These are phyloP conservation scores for Amoeboaphelidium occidentale DNA, from an alignment of 371 early-diverging fungal species.

Conservation along the genomic window DNA sequence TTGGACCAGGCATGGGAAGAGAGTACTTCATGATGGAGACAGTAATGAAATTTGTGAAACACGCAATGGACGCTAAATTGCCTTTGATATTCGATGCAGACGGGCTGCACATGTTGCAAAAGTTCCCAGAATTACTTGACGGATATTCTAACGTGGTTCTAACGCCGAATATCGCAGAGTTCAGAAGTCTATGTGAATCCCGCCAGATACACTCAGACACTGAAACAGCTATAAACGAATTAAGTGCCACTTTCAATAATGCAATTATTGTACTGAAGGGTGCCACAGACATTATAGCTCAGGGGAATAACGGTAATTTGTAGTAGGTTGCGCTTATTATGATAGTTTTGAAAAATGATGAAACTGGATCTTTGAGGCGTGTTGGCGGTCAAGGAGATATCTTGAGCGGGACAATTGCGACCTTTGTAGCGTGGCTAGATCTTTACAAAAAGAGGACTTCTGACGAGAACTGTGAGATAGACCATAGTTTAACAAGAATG, in stretches of 20 bases:
- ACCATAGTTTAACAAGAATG: neutral
- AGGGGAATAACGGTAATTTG: conserved; percentile 32
- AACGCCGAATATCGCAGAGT: conserved; percentile 80
- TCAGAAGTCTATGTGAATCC: conserved; percentile 40
- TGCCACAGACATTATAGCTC: conserved; percentile 40
- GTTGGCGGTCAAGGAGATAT: conserved; percentile 97
- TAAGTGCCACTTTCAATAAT: conserved; percentile 6
- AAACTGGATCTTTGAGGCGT: conserved; percentile 66
- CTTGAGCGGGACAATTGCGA: conserved; percentile 59
- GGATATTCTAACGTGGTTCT: conserved; percentile 50
- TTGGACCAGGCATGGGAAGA: conserved; percentile 78
- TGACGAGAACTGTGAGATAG: neutral
- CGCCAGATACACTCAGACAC: conserved; percentile 17
- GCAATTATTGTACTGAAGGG: conserved; percentile 77
- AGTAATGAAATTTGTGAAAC: conserved; percentile 28
- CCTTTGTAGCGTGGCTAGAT: conserved; percentile 67
- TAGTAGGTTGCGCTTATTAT: neutral
- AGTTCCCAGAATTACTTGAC: conserved; percentile 35
- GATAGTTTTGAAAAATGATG: too few species aligned
- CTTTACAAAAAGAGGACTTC: conserved; percentile 19
- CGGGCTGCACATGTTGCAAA: conserved; percentile 45
- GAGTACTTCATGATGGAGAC: conserved; percentile 34
- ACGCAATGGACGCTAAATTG: conserved; percentile 28
- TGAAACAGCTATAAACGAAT: neutral
- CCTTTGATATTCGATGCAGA: conserved; percentile 85